These are phyloP conservation scores for Camelina sativa DNA, from an alignment of 345 rosid genomes.

Conservation along the genomic window DNA sequence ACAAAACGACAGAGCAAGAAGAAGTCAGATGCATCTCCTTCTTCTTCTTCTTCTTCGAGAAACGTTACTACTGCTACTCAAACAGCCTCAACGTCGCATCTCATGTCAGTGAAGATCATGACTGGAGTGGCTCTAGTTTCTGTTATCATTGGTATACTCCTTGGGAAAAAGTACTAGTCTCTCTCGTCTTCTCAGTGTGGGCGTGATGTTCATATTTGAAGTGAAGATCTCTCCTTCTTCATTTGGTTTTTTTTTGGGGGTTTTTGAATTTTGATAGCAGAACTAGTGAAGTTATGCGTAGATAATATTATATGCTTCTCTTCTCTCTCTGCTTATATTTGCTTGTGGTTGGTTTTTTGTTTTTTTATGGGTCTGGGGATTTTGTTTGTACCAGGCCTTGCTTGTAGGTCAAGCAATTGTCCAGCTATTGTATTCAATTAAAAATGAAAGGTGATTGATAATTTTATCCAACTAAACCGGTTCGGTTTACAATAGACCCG, in stretches of 20 bases:
- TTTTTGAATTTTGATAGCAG: slow-evolving; percentile 39
- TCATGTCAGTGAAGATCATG: slow-evolving; percentile 56
- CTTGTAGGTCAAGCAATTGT: slow-evolving; percentile 44
- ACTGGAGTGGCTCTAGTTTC: slow-evolving; percentile 77
- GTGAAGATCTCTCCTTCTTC: slow-evolving; percentile 29
- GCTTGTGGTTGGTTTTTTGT: not conserved
- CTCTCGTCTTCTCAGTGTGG: slow-evolving; percentile 30
- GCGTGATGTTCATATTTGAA: slow-evolving; percentile 36
- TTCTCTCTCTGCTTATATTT: slow-evolving; percentile 32
- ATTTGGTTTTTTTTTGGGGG: slow-evolving; percentile 7
- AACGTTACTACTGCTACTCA: slow-evolving; percentile 40
- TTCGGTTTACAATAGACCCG: not conserved
- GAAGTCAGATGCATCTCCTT: slow-evolving; percentile 59
- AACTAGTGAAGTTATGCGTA: slow-evolving; percentile 23
- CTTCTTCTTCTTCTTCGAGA: slow-evolving; percentile 51
- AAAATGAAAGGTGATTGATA: slow-evolving; percentile 25
- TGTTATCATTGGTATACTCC: slow-evolving; percentile 67
- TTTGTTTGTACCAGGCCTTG: slow-evolving; percentile 14
- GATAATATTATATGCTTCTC: slow-evolving; percentile 13
- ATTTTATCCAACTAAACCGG: slow-evolving; percentile 17
- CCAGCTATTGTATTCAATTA: slow-evolving; percentile 18
- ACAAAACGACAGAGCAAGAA: slow-evolving; percentile 78
- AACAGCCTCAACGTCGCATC: slow-evolving; percentile 46
- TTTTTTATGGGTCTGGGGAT: slow-evolving; percentile 17
- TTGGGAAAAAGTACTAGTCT: slow-evolving; percentile 80